A percentile compares a stretch with the other conserved stretches of the same genome.
phyloP scores from a whole-genome alignment of 1,139 yeast genomes.

The Magnusiomyces ingens region DNA sequence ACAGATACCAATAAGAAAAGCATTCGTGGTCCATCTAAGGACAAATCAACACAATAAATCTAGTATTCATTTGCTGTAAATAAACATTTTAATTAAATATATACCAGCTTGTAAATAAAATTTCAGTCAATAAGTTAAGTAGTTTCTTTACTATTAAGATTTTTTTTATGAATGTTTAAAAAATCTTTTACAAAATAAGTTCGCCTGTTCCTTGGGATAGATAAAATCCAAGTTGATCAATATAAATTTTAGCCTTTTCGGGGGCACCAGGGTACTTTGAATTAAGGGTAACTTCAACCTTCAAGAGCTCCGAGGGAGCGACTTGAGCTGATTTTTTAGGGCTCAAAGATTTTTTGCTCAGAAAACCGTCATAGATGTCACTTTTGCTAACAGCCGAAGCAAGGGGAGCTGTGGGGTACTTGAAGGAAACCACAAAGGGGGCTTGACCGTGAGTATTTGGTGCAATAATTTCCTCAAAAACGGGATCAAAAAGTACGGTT shows the following conservation, averaged over 20 bases:
- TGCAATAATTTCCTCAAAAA: slow-evolving; percentile 59
- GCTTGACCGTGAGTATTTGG: slow-evolving; percentile 35
- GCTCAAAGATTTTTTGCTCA: slow-evolving; percentile 23
- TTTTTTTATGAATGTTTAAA: no score
- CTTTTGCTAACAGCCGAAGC: slow-evolving; percentile 20
- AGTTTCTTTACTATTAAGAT: no score
- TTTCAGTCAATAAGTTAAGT: no score
- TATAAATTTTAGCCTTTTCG: slow-evolving; percentile 39
- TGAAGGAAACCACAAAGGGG: slow-evolving; percentile 52
- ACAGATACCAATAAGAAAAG: background rate
- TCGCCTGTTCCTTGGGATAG: slow-evolving; percentile 25
- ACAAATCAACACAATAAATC: background rate
- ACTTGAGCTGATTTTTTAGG: slow-evolving; percentile 19
- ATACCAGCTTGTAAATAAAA: no score
- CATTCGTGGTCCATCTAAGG: background rate
- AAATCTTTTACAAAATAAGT: slow-evolving; percentile 8
- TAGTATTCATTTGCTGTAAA: background rate
- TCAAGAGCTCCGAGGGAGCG: slow-evolving; percentile 21
- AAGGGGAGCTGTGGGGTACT: slow-evolving; percentile 30
- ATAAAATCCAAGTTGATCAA: slow-evolving; percentile 29
- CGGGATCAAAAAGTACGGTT: slow-evolving; percentile 49
- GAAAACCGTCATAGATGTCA: slow-evolving; percentile 43
- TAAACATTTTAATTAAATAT: no score
- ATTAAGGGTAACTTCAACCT: slow-evolving; percentile 44
- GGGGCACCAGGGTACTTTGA: slow-evolving; percentile 39